These are phyloP conservation scores for Amphibolis antarctica DNA, from an alignment of 106 monocot genomes.

Conservation along the genomic window DNA sequence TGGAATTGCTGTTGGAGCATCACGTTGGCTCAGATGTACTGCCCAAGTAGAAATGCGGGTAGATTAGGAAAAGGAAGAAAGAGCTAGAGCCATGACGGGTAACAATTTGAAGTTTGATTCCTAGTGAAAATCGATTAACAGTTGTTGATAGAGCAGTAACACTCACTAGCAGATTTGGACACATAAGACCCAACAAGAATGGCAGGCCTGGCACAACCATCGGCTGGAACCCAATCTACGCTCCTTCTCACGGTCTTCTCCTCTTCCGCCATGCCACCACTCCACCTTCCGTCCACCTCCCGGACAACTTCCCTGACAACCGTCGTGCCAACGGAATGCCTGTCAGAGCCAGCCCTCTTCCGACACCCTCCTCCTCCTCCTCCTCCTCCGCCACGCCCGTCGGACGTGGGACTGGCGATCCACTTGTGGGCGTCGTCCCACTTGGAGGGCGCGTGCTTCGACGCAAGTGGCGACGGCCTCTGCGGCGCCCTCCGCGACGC, in stretches of 20 bases:
- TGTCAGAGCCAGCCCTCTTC: slow-evolving; percentile 27
- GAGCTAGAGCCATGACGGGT: not conserved
- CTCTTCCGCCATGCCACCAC: slow-evolving; percentile 23
- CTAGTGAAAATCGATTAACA: too few relatives aligned
- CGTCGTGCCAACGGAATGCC: slow-evolving; percentile 18
- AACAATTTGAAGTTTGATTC: not conserved
- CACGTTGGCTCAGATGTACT: slow-evolving; percentile 32
- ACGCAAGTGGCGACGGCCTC: slow-evolving; percentile 42
- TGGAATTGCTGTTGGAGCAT: slow-evolving; percentile 19
- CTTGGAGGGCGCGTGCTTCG: slow-evolving; percentile 63
- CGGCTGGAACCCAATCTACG: slow-evolving; percentile 19
- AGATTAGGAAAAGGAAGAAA: not conserved
- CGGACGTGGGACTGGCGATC: slow-evolving; percentile 79
- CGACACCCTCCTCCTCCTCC: slow-evolving; percentile 1
- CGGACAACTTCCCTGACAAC: slow-evolving; percentile 36
- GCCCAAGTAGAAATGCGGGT: not conserved
- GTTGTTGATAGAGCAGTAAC: not conserved
- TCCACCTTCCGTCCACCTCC: slow-evolving; percentile 36
- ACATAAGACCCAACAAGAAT: not conserved
- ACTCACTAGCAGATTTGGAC: not conserved
- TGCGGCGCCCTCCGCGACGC: slow-evolving; percentile 27
- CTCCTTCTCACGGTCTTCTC: slow-evolving; percentile 48
- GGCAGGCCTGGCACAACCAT: slow-evolving; percentile 19
- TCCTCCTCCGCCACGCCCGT: slow-evolving; percentile 15
- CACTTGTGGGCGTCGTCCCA: slow-evolving; percentile 97